Percentiles rank a stretch among this genome's conserved stretches.
Conservation (phyloP, 2,329 filamentous ascomycete genomes). For the Penicillium hordei region DNA sequence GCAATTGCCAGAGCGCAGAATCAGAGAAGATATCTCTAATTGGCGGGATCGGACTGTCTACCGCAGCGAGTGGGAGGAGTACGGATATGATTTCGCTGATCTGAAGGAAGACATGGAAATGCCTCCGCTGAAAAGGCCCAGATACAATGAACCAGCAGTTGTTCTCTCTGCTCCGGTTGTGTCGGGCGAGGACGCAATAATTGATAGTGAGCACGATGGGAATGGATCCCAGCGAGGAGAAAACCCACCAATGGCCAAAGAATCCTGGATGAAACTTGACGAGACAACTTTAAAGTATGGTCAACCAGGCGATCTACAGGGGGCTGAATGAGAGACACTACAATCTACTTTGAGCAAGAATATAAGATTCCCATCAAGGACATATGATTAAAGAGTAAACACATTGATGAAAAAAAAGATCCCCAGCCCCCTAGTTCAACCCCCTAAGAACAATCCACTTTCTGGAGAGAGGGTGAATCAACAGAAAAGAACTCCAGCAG, state of each 20-base stretch:
- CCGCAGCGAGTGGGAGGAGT: slow-evolving; percentile 53
- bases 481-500: slow-evolving; percentile 26
- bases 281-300: neutral
- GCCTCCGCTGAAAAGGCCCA: slow-evolving; percentile 34
- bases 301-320: neutral
- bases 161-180: neutral
- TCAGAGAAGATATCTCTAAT: slow-evolving; percentile 39
- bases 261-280: neutral
- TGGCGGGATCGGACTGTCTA: slow-evolving; percentile 52
- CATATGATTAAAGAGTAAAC: slow-evolving; percentile 26
- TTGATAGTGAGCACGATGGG: neutral
- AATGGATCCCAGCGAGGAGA: neutral
- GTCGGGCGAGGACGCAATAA: neutral
- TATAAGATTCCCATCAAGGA: slow-evolving; percentile 16
- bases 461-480: slow-evolving; percentile 16
- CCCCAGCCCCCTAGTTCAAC: slow-evolving; percentile 11
- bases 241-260: neutral
- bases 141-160: slow-evolving; percentile 9
- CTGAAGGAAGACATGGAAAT: slow-evolving; percentile 32
- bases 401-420: slow-evolving; percentile 18
- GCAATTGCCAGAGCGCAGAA: slow-evolving; percentile 34
- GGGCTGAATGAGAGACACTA: neutral
- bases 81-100: slow-evolving; percentile 30
- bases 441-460: slow-evolving; percentile 13
- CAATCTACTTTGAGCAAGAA: neutral